Evolutionary conservation across 345 rosid genomes (phyloP), one percentile per base, ranked within the genome.

Genomic region (Physaria fendleri): DNA sequence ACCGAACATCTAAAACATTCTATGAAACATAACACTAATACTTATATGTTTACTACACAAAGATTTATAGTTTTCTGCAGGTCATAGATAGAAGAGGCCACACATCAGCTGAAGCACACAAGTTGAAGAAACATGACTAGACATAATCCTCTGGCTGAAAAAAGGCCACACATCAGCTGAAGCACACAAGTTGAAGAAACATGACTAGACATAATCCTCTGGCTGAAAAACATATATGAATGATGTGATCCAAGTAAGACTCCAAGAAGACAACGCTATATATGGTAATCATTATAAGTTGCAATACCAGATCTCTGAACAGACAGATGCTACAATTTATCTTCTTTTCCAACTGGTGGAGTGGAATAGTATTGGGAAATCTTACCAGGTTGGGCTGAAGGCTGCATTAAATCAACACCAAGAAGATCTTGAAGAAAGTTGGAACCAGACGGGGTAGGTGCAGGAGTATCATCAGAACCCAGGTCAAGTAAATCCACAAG

Each of bases 361-460:
- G 37, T n/a, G 45, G 35, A 39, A 30, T 17, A 32, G 30, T 22
- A 32, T 43, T 54, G 14, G 57, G 57, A 69, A 51, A 49, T 71
- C 88, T 73, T 48, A 92, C 98, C 90, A 68, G 87, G 59, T 40
- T 77, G 77, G 14, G 68, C 57, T 54, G 91, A 68, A 71, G 85
- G 75, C 24, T 87, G 73, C 23, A 81, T 48, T 59, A 85, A 67
- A 69, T 88, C 98, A 74, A 78, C 89, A 62, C 96, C 93, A 24
- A 92, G 88, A 74, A 92, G 92, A 79, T 92, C 98, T 49, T 81
- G 81, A 72, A 92, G 98, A 54, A 84, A 82, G 71, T 92, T 85
- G 28, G 71, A 68, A 73, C 85, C 72, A 27, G 93, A 81, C 62
- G 84, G 71, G 73, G 85, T 75, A 60, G 89, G 81, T 8, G 80